Conservation (phyloP, 306 rosid species). For the Pyrus bretschneideri region DNA sequence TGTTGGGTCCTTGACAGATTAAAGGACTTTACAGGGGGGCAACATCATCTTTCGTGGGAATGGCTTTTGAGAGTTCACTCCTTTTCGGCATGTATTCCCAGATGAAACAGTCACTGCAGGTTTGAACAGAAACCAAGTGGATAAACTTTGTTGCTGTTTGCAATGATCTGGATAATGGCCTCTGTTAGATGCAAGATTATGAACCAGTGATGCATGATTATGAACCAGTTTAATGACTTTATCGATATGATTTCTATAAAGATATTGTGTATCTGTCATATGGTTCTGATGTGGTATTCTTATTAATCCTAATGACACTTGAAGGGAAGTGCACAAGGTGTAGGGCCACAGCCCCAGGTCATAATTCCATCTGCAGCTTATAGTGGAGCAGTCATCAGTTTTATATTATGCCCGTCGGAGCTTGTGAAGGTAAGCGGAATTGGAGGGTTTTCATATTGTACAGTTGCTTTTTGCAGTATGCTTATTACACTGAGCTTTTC, state of each 20-base stretch:
- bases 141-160: constrained; percentile 11
- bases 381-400: constrained; percentile 80
- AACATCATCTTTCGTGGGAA: constrained; percentile 81
- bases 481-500: constrained; percentile 30
- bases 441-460: constrained; percentile 6
- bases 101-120: constrained; percentile 76
- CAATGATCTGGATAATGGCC: constrained; percentile 4
- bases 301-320: constrained; percentile 15
- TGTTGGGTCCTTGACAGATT: constrained; percentile 46
- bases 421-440: constrained; percentile 65
- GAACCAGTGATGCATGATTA: not conserved
- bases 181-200: not conserved
- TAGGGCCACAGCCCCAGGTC: constrained; percentile 53
- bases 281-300: constrained; percentile 4
- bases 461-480: constrained; percentile 6
- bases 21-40: constrained; percentile 96
- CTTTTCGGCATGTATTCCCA: constrained; percentile 88
- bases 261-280: constrained; percentile 8
- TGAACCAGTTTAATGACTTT: constrained; percentile 2
- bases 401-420: constrained; percentile 86
- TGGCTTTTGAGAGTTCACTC: constrained; percentile 87
- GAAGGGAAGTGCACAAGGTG: constrained; percentile 60
- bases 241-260: not conserved
- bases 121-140: constrained; percentile 28
- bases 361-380: constrained; percentile 87